A percentile compares a stretch with the other conserved stretches of the same genome.
phyloP scores from a whole-genome alignment of 2,329 filamentous ascomycete species.

The Scedosporium minutisporum region DNA sequence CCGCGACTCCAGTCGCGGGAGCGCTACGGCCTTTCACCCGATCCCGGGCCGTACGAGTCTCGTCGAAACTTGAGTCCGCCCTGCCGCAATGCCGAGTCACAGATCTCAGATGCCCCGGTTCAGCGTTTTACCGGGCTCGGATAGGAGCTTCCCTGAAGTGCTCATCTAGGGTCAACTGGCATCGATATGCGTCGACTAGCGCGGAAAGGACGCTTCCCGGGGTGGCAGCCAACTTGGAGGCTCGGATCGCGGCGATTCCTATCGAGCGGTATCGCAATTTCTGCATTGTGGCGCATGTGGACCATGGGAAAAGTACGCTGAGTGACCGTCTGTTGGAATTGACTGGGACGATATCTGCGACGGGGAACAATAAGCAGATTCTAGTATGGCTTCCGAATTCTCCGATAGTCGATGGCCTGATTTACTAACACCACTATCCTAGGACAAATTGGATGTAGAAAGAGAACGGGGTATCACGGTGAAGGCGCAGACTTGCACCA shows the following conservation, averaged over 20 bases:
- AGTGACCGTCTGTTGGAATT: slow-evolving; percentile 87
- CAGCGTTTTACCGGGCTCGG: not conserved
- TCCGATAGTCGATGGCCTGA: not conserved
- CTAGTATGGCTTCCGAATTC: slow-evolving; percentile 32
- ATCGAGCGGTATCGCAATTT: slow-evolving; percentile 84
- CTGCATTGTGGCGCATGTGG: slow-evolving; percentile 96
- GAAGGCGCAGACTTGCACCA: slow-evolving; percentile 96
- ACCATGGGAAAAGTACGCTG: slow-evolving; percentile 96
- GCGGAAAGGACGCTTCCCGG: not conserved
- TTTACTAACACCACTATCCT: not conserved
- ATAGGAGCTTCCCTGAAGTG: not conserved
- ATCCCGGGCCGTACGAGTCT: not conserved
- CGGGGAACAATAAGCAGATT: slow-evolving; percentile 81
- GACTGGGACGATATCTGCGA: slow-evolving; percentile 82
- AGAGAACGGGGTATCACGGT: slow-evolving; percentile 94
- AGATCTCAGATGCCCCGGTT: not conserved
- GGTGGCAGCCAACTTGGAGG: not conserved
- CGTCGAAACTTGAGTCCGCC: not conserved
- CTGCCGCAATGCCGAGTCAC: not conserved
- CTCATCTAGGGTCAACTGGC: not conserved
- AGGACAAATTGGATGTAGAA: slow-evolving; percentile 93
- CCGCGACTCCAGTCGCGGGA: not conserved
- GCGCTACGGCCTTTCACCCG: not conserved
- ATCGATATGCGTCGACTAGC: not conserved
- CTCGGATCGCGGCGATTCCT: slow-evolving; percentile 62